phyloP scores from a whole-genome alignment of 495 filamentous ascomycete genomes.

The Neurospora cerealis region DNA sequence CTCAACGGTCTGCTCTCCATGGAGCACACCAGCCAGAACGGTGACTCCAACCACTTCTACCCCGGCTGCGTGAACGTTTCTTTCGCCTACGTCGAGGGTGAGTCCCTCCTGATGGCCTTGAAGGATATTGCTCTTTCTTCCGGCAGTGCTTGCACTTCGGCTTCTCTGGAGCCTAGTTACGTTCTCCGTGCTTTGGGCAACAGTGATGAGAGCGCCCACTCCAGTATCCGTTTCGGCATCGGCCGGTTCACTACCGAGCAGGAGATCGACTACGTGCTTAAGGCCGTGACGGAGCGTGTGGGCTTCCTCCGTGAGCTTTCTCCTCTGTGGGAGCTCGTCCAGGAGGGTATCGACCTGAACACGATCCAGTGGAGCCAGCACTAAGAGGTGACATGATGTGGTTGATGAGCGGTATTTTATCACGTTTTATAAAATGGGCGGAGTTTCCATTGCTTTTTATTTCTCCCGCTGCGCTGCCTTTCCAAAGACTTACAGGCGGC shows the following conservation, averaged over 20 bases:
- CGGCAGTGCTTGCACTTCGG: constrained; percentile 93
- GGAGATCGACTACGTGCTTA: constrained; percentile 96
- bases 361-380: constrained; percentile 98
- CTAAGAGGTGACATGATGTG: constrained; percentile 27
- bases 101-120: constrained; percentile 94
- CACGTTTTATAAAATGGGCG: not conserved
- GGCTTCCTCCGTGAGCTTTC: constrained; percentile 89
- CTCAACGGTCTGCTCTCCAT: constrained; percentile 70
- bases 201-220: constrained; percentile 95
- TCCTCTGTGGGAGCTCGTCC: constrained; percentile 95
- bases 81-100: constrained; percentile 95
- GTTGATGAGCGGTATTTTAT: not conserved
- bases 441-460: not conserved
- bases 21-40: constrained; percentile 89
- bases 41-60: constrained; percentile 73
- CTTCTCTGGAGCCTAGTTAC: constrained; percentile 92
- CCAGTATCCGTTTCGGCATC: constrained; percentile 95
- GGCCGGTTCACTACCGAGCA: constrained; percentile 90
- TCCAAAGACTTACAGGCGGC: not conserved
- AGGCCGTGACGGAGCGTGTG: constrained; percentile 84
- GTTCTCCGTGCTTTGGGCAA: constrained; percentile 87
- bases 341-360: constrained; percentile 90
- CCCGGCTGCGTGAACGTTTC: constrained; percentile 97
- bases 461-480: not conserved
- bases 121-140: constrained; percentile 98